A percentile compares a stretch with the other conserved stretches of the same genome.
Evolutionary conservation across 441 rosid genomes (phyloP).

Genomic region (Corymbia calophylla): DNA sequence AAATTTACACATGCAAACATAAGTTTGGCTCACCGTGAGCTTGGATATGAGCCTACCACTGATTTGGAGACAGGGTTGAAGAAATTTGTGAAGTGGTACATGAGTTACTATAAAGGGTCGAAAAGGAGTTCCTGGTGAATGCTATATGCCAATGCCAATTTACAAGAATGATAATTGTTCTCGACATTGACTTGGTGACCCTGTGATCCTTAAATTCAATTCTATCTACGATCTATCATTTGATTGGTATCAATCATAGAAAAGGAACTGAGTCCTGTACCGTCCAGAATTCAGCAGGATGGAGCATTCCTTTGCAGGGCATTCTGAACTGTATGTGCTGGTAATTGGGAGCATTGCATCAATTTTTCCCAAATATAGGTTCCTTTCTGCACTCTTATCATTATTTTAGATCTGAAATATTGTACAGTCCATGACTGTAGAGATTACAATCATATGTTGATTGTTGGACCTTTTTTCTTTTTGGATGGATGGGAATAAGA

Average conservation of each 20-base stretch:
- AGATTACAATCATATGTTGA: not conserved
- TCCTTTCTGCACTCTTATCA: not conserved
- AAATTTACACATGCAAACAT: slow-evolving; percentile 5
- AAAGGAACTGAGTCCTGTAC: not conserved
- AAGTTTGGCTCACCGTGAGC: slow-evolving; percentile 3
- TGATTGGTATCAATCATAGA: not conserved
- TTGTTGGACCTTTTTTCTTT: not conserved
- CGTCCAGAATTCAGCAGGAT: not conserved
- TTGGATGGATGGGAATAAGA: not conserved
- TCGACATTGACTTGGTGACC: not conserved
- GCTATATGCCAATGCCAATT: not conserved
- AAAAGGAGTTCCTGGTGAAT: slow-evolving; percentile 6
- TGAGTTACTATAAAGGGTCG: not conserved
- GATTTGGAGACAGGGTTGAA: slow-evolving; percentile 6
- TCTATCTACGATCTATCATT: not conserved
- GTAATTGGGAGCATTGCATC: not conserved
- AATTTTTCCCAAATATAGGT: not conserved
- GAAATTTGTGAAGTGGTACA: slow-evolving; percentile 9
- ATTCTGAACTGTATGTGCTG: not conserved
- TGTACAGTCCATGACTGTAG: not conserved
- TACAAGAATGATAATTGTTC: not conserved
- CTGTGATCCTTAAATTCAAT: not conserved
- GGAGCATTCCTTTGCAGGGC: not conserved
- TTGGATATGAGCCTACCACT: slow-evolving; percentile 3
- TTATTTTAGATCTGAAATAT: not conserved